These are phyloP conservation scores for Cicer arietinum DNA, from an alignment of 306 rosid species.

Conservation along the genomic window DNA sequence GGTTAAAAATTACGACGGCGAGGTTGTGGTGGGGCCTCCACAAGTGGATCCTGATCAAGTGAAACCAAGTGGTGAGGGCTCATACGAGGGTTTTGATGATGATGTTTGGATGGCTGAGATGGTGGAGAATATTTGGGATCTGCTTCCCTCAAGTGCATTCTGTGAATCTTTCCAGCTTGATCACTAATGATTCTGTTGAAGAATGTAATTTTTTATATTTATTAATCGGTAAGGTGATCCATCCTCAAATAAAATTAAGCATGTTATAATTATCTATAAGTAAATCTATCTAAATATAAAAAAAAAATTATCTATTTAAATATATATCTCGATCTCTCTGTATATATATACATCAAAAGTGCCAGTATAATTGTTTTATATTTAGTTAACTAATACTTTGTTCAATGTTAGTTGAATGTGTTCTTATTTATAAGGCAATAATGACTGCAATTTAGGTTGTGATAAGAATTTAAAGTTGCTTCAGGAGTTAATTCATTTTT, in stretches of 20 bases:
- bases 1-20: neutral
- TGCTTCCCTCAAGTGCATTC: conserved; percentile 45
- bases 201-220: conserved; percentile 32
- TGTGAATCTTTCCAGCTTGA: conserved; percentile 52
- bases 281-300: too few relatives aligned
- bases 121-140: conserved; percentile 55
- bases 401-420: neutral
- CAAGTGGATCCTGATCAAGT: conserved; percentile 31
- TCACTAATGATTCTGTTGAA: conserved; percentile 42
- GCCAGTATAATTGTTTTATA: neutral
- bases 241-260: too few relatives aligned
- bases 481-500: neutral
- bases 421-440: neutral
- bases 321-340: neutral
- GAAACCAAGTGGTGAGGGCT: conserved; percentile 7
- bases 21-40: conserved; percentile 26
- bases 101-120: conserved; percentile 59
- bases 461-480: neutral
- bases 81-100: conserved; percentile 50
- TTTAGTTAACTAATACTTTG: neutral
- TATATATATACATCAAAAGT: neutral
- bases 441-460: neutral
- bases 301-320: neutral
- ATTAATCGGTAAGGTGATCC: neutral
- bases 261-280: too few relatives aligned